Base-by-base conservation (phyloP, 2,329 filamentous ascomycete genomes). In the Exophiala spinifera region DNA sequence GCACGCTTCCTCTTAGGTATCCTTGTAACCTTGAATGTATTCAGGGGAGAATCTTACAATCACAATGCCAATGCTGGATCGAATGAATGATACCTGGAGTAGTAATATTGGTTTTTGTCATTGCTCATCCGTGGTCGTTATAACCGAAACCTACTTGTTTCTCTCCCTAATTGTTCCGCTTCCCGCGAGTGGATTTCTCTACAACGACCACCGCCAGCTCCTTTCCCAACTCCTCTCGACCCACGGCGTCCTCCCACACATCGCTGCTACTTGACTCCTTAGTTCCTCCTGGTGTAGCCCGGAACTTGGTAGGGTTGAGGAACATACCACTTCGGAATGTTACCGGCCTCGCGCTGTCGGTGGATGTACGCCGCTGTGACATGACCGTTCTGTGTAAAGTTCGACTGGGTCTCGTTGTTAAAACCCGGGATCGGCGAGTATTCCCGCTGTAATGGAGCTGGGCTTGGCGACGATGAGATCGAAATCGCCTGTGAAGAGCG, bases 281-380 rank as follows among this genome's bases (percentile, higher is more conserved):
- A 58, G 33, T 50, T 49, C 37, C 53, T 54, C 28, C 49, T 67
- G 34, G 59, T 65, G 40, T 60, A 66, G 34, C 68, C 69, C 46
- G 66, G 64, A 10, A 70, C 67, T 23, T 70, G 67, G 63, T 68
- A 67, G 56, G 68, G 69, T 14, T 67, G 63, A 46, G 70, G 66
- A 6, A 69, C 66, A 28, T 56, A 64, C 55, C 55, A 59, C n/a
- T 54, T 54, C 3, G 61, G 61, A 39, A 61, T 51, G 2, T 58
- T 15, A 4, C 62, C 61, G 7, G 46, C 47, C 21, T 64, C 61
- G 11, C 54, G 55, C 44, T 61, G 56, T 17, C 57, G 59, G 53
- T 64, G 62, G 21, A 64, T 58, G 42, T 61, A 63, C n/a, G 61
- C 61, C 3, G 62, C 62, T 1, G 59, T 60, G 39, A 64, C 62